Evolutionary conservation across 176 grass and related monocot species (phyloP).

Genomic region (Lolium rigidum): DNA sequence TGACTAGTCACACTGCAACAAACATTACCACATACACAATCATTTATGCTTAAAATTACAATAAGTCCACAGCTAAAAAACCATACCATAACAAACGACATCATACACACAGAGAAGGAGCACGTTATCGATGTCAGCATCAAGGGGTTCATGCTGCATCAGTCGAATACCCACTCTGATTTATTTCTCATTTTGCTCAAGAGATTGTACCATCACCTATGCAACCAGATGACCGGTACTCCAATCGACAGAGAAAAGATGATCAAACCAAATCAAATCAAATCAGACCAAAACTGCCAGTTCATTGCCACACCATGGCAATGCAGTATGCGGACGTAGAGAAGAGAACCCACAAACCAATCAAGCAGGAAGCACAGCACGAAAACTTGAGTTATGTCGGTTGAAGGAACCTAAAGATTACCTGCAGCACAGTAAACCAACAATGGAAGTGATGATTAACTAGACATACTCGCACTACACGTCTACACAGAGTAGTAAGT

Average conservation of each 20-base stretch:
- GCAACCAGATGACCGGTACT: not conserved
- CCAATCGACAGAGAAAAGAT: not conserved
- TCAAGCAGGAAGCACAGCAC: not conserved
- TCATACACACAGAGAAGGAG: not conserved
- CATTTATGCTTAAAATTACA: not conserved
- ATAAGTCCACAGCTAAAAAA: not conserved
- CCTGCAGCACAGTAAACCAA: not conserved
- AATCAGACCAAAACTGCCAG: not conserved
- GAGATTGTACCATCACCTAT: not conserved
- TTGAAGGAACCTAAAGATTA: not conserved
- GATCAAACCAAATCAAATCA: not conserved
- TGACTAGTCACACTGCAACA: not conserved
- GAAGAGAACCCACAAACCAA: not conserved
- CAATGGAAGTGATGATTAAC: not conserved
- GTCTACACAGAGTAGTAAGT: not conserved
- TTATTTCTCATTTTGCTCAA: not conserved
- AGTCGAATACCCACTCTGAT: not conserved
- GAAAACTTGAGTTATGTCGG: not conserved
- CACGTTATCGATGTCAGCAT: not conserved
- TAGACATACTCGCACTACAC: not conserved
- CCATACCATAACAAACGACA: not conserved
- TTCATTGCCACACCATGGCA: not conserved
- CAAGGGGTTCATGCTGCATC: not conserved
- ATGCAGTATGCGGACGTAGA: not conserved
- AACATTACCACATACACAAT: not conserved